phyloP scores from a whole-genome alignment of 345 rosid species.

The Sapria himalayana region DNA sequence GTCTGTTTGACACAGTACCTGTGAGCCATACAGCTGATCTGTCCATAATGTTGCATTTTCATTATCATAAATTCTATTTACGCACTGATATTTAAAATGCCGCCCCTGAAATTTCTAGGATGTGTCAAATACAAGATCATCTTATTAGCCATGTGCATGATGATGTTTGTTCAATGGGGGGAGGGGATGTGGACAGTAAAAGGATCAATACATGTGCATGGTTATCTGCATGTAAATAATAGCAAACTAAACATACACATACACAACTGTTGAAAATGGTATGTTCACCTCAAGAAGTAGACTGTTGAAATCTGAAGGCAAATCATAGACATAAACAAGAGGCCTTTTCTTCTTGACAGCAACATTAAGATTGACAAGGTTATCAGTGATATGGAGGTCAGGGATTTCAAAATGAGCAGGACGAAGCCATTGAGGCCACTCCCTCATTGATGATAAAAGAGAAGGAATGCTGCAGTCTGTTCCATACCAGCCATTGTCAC shows the following conservation, averaged over 20 bases:
- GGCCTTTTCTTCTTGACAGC: conserved; percentile 63
- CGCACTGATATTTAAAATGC: conserved; percentile 73
- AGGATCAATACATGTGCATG: no score
- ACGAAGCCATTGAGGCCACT: conserved; percentile 85
- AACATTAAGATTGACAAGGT: conserved; percentile 38
- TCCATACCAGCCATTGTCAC: conserved; percentile 82
- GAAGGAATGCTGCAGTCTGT: conserved; percentile 84
- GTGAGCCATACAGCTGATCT: conserved; percentile 75
- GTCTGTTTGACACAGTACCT: conserved; percentile 26
- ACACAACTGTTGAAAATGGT: conserved; percentile 5
- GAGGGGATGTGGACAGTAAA: no score
- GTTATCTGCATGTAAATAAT: no score
- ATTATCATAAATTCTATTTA: conserved; percentile 65
- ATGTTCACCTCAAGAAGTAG: conserved; percentile 73
- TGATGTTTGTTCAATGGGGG: no score
- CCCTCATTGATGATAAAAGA: conserved; percentile 40
- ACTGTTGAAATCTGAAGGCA: conserved; percentile 84
- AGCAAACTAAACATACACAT: no score
- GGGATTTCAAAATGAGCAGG: conserved; percentile 73
- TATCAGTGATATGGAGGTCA: conserved; percentile 13
- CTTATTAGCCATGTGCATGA: conserved; percentile 4
- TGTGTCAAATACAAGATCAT: conserved; percentile 8
- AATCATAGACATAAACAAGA: conserved; percentile 80
- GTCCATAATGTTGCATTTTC: conserved; percentile 76
- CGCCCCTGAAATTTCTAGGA: conserved; percentile 46